Base-by-base conservation (phyloP, 345 rosid species). In the Aquilaria malaccensis region DNA sequence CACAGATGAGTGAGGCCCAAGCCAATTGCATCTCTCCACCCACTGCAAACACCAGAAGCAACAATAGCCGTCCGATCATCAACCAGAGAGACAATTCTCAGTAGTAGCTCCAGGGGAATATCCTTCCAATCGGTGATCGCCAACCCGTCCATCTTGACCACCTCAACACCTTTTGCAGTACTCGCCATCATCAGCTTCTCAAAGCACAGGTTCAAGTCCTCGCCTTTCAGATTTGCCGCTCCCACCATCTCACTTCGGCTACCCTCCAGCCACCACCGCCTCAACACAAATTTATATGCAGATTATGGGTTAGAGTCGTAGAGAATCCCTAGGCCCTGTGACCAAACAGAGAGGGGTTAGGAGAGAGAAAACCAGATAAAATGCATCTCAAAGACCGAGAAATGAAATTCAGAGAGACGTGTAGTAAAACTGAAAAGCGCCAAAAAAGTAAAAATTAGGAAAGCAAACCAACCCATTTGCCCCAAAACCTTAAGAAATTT, bases 11-110 rank as follows among this genome's bases (percentile, higher is more conserved):
- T 79, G 67, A 84, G 82, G 52, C 97, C 98, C 70, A 86, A 68
- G 59, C 83, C 74, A 50, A 93, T 73, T 3, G 92, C 87, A 70
- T 93, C 98, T 72, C 96, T 87, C 97, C 98, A 93, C 9, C 96
- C 97, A 58, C 70, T 56, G 43, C 97, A 93, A 72, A 93, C 98
- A 67, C 85, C 92, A 66, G 95, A 87, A 72, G 95, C 97, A 70
- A 75, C 65, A 49, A 93, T 80, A n/a, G 81, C 75, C 0, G 79
- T 85, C 52, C 86, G 88, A 74, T 89, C 97, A 79, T 79, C 82
- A 7, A 83, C 88, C 45, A 89, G 90, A 0, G 97, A 84, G 60
- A 87, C 68, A 50, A 93, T 83, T 70, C 88, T 70, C 70, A 85
- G 65, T 60, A 93, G 62, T 30, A 93, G 81, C 80, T 93, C 98